phyloP scores from a whole-genome alignment of 2,329 filamentous ascomycete species.

The Beauveria varroae region DNA sequence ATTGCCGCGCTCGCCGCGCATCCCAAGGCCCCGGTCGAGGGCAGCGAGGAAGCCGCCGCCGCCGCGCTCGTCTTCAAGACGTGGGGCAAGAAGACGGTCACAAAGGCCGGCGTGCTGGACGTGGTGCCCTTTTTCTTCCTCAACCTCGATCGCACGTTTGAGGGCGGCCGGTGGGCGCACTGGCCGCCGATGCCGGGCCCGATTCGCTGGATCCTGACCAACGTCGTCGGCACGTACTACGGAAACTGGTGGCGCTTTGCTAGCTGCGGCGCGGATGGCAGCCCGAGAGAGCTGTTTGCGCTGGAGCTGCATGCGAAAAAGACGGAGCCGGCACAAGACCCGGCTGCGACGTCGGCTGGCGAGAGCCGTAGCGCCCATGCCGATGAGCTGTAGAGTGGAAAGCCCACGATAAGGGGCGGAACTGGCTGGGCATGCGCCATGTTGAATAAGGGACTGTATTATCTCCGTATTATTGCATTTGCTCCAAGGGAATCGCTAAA shows the following conservation, averaged over 20 bases:
- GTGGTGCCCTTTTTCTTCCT: slow-evolving; percentile 58
- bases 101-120: slow-evolving; percentile 50
- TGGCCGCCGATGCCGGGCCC: slow-evolving; percentile 59
- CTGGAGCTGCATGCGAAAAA: slow-evolving; percentile 20
- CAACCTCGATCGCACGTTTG: slow-evolving; percentile 52
- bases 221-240: slow-evolving; percentile 49
- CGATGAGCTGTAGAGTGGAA: neutral
- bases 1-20: slow-evolving; percentile 44
- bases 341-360: neutral
- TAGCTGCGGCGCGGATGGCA: slow-evolving; percentile 48
- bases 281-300: slow-evolving; percentile 47
- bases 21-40: slow-evolving; percentile 40
- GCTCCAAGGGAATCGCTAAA: neutral
- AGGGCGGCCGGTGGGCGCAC: slow-evolving; percentile 51
- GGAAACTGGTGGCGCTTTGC: slow-evolving; percentile 57
- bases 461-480: neutral
- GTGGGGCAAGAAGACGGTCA: slow-evolving; percentile 58
- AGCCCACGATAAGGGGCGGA: neutral
- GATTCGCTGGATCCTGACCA: slow-evolving; percentile 52
- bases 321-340: neutral
- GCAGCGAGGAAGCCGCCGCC: slow-evolving; percentile 34
- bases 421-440: neutral
- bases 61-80: slow-evolving; percentile 47
- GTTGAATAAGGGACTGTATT: neutral
- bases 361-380: neutral